Evolutionary conservation across 192 early-diverging fungal genomes (phyloP), one percentile per base, ranked within the genome.

Genomic region (Mortierella claussenii): DNA sequence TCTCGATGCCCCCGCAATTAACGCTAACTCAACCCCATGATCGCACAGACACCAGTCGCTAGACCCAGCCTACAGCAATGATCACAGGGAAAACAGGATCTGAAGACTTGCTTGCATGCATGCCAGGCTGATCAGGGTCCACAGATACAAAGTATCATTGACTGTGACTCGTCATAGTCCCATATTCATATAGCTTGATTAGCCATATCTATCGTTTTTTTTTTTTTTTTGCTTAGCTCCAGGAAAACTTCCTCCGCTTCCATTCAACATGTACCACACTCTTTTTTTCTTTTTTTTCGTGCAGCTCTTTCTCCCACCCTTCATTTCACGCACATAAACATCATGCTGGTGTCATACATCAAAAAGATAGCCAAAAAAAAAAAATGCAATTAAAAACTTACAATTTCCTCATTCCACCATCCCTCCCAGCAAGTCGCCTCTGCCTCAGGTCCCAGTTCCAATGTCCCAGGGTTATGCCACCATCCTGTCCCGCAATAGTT

Each of bases 381-480:
- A n/a, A 21, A 26, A n/a, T n/a, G n/a, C n/a, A n/a, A n/a, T n/a
- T n/a, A 44, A 58, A 46, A 18, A 67, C 60, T 65, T 79, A 79
- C 65, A 28, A 68, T 58, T 0, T 61, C 60, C 24, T 79, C 76
- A 58, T 79, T 79, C 76, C 76, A 79, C 76, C 76, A 79, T 10
- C 67, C 65, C 5, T 69, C 42, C 76, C 76, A 79, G 20, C 51
- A 59, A 20, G 30, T 46, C n/a, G 55, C 55, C 43, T 79, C 76
- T 17, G 43, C 26, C 20, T 53, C 61, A 10, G 61, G 56, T 50
- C 65, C 65, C 1, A 68, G 47, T 42, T 84, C 82, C 12, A 89
- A 80, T 13, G 85, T 88, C 6, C 85, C 82, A 2, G 78, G 44
- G 67, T 89, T 86, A 20, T 88, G 86, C 74, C 82, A 89, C 88